Conservation (phyloP, 108 stramenopile species). For the Stephanodiscus triporus region DNA sequence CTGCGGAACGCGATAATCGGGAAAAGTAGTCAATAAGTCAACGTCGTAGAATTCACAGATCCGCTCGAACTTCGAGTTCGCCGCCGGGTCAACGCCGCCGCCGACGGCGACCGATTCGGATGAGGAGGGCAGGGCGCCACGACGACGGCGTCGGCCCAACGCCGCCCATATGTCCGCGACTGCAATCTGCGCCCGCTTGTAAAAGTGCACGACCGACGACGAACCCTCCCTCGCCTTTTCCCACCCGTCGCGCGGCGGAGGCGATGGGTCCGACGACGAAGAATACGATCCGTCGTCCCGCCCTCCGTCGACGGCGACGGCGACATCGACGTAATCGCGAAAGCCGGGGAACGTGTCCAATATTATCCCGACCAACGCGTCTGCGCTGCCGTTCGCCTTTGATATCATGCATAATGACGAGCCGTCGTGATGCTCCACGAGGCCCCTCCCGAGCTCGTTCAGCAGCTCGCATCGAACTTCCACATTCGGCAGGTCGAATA, state of each 20-base stretch:
- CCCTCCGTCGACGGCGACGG: not conserved
- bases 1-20: conserved; percentile 94
- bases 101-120: not conserved
- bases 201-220: conserved; percentile 61
- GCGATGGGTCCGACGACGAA: not conserved
- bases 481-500: conserved; percentile 59
- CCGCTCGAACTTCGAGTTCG: too few species aligned
- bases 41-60: conserved; percentile 58
- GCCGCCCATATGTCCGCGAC: conserved; percentile 90
- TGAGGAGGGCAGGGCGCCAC: not conserved
- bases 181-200: conserved; percentile 93
- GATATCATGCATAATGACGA: conserved; percentile 65
- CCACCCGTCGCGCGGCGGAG: conserved; percentile 22
- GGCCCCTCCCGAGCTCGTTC: conserved; percentile 74
- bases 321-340: conserved; percentile 61
- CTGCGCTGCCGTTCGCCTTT: conserved; percentile 58
- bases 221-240: conserved; percentile 27
- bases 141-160: conserved; percentile 32
- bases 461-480: conserved; percentile 64
- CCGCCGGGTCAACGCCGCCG: conserved; percentile 12
- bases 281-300: too few species aligned
- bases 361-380: conserved; percentile 62
- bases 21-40: conserved; percentile 83
- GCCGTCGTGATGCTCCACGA: conserved; percentile 60
- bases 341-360: conserved; percentile 81